A percentile compares a stretch with the other conserved stretches of the same genome.
phyloP scores from a whole-genome alignment of 495 filamentous ascomycete species.

The Chlorociboria aeruginascens region DNA sequence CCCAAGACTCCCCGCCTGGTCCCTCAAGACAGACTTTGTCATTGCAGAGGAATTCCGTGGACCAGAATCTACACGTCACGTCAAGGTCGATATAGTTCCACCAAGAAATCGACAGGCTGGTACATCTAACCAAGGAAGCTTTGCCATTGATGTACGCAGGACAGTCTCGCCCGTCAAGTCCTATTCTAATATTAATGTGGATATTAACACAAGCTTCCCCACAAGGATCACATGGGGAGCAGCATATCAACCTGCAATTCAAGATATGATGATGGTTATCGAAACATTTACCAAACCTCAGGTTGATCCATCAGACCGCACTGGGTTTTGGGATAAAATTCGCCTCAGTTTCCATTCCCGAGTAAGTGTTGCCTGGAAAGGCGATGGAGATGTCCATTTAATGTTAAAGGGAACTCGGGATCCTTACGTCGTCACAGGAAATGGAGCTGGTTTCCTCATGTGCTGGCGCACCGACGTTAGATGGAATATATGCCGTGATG shows the following conservation, averaged over 20 bases:
- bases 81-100: slow-evolving; percentile 78
- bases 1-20: slow-evolving; percentile 66
- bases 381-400: slow-evolving; percentile 91
- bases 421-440: slow-evolving; percentile 84
- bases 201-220: slow-evolving; percentile 84
- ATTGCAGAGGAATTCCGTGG: slow-evolving; percentile 89
- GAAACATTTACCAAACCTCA: slow-evolving; percentile 95
- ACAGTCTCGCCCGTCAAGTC: slow-evolving; percentile 94
- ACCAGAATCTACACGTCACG: slow-evolving; percentile 61
- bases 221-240: slow-evolving; percentile 95
- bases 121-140: slow-evolving; percentile 43
- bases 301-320: slow-evolving; percentile 81
- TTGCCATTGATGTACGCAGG: slow-evolving; percentile 74
- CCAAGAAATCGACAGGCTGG: slow-evolving; percentile 31
- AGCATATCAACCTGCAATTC: slow-evolving; percentile 94
- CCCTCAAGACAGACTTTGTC: slow-evolving; percentile 84
- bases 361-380: slow-evolving; percentile 78
- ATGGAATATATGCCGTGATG: slow-evolving; percentile 69
- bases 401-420: slow-evolving; percentile 88
- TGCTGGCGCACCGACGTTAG: slow-evolving; percentile 89
- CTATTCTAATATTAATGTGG: slow-evolving; percentile 80
- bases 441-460: slow-evolving; percentile 92
- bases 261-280: slow-evolving; percentile 99
- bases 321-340: slow-evolving; percentile 99
- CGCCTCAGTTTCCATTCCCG: slow-evolving; percentile 90